Conservation (phyloP, 495 filamentous ascomycete species). For the Penicillium macrosclerotiorum region DNA sequence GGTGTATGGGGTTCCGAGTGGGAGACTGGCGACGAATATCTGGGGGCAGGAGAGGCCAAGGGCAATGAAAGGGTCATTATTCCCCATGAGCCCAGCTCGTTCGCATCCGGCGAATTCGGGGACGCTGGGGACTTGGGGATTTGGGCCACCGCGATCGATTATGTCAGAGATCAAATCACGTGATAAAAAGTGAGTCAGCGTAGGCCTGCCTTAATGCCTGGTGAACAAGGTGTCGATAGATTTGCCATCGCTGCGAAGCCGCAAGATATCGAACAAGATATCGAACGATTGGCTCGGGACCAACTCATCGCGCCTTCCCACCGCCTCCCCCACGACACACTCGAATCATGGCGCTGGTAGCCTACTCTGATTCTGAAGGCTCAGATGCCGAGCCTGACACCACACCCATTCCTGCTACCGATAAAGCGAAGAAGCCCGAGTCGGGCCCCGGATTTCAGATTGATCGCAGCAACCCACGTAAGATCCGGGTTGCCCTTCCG, state of each 20-base stretch:
- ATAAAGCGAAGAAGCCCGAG: slow-evolving; percentile 54
- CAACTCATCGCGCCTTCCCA: neutral
- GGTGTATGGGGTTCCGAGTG: too few species aligned
- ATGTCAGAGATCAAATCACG: neutral
- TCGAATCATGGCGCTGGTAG: slow-evolving; percentile 65
- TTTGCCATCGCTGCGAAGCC: too few species aligned
- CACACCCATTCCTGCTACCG: slow-evolving; percentile 29
- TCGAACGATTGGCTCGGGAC: neutral
- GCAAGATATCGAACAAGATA: neutral
- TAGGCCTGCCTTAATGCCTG: too few species aligned
- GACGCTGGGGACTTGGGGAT: too few species aligned
- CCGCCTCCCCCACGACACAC: neutral
- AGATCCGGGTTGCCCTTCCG: slow-evolving; percentile 76
- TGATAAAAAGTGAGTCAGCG: neutral
- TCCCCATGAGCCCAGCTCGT: slow-evolving; percentile 2
- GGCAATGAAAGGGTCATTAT: too few species aligned
- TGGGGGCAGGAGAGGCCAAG: too few species aligned
- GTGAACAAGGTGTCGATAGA: too few species aligned
- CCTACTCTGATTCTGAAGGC: slow-evolving; percentile 82
- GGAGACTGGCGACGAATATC: too few species aligned
- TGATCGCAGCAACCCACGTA: slow-evolving; percentile 74
- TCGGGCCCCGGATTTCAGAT: slow-evolving; percentile 55
- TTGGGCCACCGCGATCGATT: too few species aligned
- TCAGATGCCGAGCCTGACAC: slow-evolving; percentile 57
- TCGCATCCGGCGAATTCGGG: slow-evolving; percentile 1